These are phyloP conservation scores for Davidsoniella virescens DNA, from an alignment of 2,329 filamentous ascomycete species.

Conservation along the genomic window DNA sequence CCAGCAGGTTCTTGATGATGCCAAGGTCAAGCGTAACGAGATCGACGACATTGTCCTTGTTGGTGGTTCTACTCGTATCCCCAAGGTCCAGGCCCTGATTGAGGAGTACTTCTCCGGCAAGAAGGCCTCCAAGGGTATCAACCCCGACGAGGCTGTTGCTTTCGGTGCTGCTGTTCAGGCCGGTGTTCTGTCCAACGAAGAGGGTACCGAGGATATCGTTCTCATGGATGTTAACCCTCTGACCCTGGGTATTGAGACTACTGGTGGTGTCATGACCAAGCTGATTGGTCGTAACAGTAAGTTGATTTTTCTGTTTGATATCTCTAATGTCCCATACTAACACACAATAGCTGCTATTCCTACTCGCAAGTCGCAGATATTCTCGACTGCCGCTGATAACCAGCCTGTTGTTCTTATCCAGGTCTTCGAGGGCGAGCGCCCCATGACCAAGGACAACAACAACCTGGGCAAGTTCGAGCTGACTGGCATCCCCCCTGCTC, in stretches of 20 bases:
- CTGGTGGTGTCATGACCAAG: slow-evolving; percentile 94
- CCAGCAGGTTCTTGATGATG: slow-evolving; percentile 95
- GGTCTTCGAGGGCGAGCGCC: slow-evolving; percentile 86
- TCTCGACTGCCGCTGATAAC: slow-evolving; percentile 93
- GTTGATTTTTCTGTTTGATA: neutral
- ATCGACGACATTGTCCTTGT: slow-evolving; percentile 95
- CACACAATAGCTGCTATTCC: slow-evolving; percentile 49
- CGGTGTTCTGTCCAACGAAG: slow-evolving; percentile 83
- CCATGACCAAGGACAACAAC: slow-evolving; percentile 95
- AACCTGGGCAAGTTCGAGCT: slow-evolving; percentile 96
- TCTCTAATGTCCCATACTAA: neutral
- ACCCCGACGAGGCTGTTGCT: slow-evolving; percentile 97
- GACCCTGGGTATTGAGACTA: slow-evolving; percentile 93
- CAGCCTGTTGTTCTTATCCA: slow-evolving; percentile 91
- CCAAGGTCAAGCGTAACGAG: slow-evolving; percentile 90
- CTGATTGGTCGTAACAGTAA: slow-evolving; percentile 74
- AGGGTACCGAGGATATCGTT: slow-evolving; percentile 62
- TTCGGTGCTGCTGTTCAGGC: slow-evolving; percentile 95
- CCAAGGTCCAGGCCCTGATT: slow-evolving; percentile 87
- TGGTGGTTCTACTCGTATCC: slow-evolving; percentile 97
- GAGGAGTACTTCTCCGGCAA: slow-evolving; percentile 93
- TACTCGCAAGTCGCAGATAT: slow-evolving; percentile 94
- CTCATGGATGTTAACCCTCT: slow-evolving; percentile 97
- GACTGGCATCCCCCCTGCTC: slow-evolving; percentile 84
- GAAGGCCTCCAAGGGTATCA: slow-evolving; percentile 98